A percentile compares a stretch with the other conserved stretches of the same genome.
These are phyloP conservation scores for Venturia aucupariae DNA, from an alignment of 2,329 filamentous ascomycete species.

Conservation along the genomic window DNA sequence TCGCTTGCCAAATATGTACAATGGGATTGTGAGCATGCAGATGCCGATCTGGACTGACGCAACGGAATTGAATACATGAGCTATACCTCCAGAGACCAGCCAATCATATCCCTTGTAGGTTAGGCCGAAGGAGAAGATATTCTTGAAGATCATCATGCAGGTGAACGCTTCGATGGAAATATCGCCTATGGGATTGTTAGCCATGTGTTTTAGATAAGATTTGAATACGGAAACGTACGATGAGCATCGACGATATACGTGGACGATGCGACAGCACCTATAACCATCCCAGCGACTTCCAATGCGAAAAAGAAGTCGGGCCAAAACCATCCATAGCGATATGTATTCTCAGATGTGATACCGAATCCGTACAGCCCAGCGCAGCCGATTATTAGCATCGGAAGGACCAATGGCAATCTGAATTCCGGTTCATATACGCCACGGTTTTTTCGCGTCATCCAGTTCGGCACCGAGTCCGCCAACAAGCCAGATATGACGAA, in stretches of 20 bases:
- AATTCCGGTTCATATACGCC: conserved; percentile 91
- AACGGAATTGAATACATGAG: conserved; percentile 60
- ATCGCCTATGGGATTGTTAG: conserved; percentile 45
- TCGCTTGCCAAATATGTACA: conserved; percentile 70
- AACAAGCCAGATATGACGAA: conserved; percentile 66
- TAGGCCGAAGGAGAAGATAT: conserved; percentile 79
- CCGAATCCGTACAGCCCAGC: conserved; percentile 81
- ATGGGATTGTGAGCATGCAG: conserved; percentile 64
- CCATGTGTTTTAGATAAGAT: conserved; percentile 13
- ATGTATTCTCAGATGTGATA: conserved; percentile 54
- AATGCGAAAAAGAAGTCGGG: conserved; percentile 76
- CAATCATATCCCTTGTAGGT: conserved; percentile 81
- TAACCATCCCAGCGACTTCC: conserved; percentile 82
- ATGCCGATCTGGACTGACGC: conserved; percentile 69
- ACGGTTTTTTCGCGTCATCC: conserved; percentile 63
- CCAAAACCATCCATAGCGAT: conserved; percentile 59
- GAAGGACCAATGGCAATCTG: conserved; percentile 70
- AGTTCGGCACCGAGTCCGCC: conserved; percentile 61
- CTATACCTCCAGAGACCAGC: conserved; percentile 53
- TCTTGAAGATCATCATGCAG: conserved; percentile 86
- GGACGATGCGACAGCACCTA: conserved; percentile 76
- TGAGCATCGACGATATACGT: conserved; percentile 92
- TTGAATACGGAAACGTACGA: conserved; percentile 44
- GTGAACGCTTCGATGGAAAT: conserved; percentile 84
- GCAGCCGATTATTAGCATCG: conserved; percentile 68